phyloP scores from a whole-genome alignment of 2,329 filamentous ascomycete genomes.

The Trichoderma sp. region DNA sequence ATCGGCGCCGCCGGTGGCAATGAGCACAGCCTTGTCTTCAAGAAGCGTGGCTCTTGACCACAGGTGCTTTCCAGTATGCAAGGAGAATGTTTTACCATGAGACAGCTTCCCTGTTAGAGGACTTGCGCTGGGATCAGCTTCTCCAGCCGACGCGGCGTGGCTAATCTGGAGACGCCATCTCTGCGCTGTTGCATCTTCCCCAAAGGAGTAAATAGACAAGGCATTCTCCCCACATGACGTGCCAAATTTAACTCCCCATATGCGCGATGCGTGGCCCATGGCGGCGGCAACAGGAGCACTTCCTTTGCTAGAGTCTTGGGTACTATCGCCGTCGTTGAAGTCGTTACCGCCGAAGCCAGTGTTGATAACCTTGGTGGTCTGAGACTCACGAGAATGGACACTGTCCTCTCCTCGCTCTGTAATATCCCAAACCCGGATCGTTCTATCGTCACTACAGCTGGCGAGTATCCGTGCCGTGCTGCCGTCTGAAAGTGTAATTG shows the following conservation, averaged over 20 bases:
- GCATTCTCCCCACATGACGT: slow-evolving; percentile 25
- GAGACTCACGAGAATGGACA: slow-evolving; percentile 57
- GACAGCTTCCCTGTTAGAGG: slow-evolving; percentile 36
- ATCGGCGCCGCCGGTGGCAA: slow-evolving; percentile 84
- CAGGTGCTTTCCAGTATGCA: slow-evolving; percentile 84
- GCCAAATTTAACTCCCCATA: slow-evolving; percentile 80
- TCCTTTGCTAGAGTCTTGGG: background rate
- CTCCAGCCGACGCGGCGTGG: background rate
- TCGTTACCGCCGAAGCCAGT: slow-evolving; percentile 16
- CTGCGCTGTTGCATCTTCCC: slow-evolving; percentile 78
- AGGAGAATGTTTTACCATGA: slow-evolving; percentile 55
- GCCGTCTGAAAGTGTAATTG: slow-evolving; percentile 40
- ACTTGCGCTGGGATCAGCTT: slow-evolving; percentile 1
- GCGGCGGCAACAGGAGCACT: slow-evolving; percentile 60
- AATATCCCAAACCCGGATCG: slow-evolving; percentile 84
- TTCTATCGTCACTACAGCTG: slow-evolving; percentile 93
- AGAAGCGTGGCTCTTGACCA: slow-evolving; percentile 64
- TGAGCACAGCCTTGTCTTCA: slow-evolving; percentile 34
- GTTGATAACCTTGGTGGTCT: slow-evolving; percentile 32
- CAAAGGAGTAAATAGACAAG: slow-evolving; percentile 65
- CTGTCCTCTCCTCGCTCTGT: slow-evolving; percentile 43
- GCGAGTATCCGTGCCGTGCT: slow-evolving; percentile 63
- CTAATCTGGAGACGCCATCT: slow-evolving; percentile 61
- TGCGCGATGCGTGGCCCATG: slow-evolving; percentile 85
- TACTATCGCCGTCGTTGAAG: background rate